A percentile compares a stretch with the other conserved stretches of the same genome.
Conservation (phyloP, 306 rosid species). For the Sindora glabra region DNA sequence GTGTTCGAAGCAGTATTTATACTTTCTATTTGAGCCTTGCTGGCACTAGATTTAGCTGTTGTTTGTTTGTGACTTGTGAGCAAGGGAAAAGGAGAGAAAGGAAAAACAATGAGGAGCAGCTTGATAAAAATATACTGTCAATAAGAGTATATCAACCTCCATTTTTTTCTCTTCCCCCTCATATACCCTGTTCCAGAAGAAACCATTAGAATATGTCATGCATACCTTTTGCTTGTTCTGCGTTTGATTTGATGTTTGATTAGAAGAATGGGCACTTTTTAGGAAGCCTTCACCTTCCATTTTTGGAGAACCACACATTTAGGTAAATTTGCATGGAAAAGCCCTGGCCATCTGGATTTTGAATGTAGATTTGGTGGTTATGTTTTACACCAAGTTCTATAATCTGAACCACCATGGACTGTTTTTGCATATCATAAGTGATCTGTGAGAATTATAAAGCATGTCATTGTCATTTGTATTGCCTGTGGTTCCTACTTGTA, state of each 20-base stretch:
- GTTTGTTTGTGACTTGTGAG: too few relatives aligned
- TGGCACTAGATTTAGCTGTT: not conserved
- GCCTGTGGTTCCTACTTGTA: not conserved
- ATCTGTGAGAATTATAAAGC: not conserved
- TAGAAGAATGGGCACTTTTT: not conserved
- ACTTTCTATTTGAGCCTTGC: not conserved
- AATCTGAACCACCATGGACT: not conserved
- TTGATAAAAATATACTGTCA: too few relatives aligned
- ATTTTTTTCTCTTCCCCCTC: too few relatives aligned
- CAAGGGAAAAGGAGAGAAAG: too few relatives aligned
- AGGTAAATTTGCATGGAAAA: too few relatives aligned
- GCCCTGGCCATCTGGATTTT: not conserved
- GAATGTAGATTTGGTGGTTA: slow-evolving; percentile 1
- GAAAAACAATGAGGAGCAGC: too few relatives aligned
- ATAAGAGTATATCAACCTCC: too few relatives aligned
- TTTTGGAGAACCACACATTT: not conserved
- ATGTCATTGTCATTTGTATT: too few relatives aligned
- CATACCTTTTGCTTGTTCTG: too few relatives aligned
- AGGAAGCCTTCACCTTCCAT: not conserved
- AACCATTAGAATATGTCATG: too few relatives aligned
- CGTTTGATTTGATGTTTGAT: not conserved
- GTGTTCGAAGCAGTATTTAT: not conserved
- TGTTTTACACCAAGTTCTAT: not conserved
- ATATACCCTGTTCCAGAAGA: too few relatives aligned
- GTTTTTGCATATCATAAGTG: not conserved